Evolutionary conservation across 2,329 filamentous ascomycete species (phyloP).

Genomic region (Aspergillus unguis): DNA sequence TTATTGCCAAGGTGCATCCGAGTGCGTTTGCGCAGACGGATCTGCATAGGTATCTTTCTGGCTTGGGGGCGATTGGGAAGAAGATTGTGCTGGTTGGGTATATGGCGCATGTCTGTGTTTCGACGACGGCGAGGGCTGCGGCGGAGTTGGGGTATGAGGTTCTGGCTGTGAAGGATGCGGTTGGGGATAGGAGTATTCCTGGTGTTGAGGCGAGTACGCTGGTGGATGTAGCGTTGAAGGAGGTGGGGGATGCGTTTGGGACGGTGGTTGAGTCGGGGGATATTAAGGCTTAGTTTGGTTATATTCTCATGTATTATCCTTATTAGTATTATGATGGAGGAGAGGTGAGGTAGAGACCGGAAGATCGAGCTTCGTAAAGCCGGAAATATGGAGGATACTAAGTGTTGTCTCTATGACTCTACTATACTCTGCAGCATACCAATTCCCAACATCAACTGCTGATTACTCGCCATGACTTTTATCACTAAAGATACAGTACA

Average conservation of each 20-base stretch:
- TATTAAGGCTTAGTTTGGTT: slow-evolving; percentile 12
- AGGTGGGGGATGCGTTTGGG: slow-evolving; percentile 62
- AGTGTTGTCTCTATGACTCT: no score
- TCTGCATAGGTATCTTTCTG: slow-evolving; percentile 54
- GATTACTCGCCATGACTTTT: no score
- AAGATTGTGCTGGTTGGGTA: slow-evolving; percentile 40
- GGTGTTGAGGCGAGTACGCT: slow-evolving; percentile 54
- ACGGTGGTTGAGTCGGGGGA: slow-evolving; percentile 55
- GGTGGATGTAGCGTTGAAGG: slow-evolving; percentile 50
- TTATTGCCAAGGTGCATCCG: slow-evolving; percentile 58
- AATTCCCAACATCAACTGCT: no score
- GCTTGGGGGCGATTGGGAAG: slow-evolving; percentile 35
- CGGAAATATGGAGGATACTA: no score
- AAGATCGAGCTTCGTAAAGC: no score
- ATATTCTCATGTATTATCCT: no score
- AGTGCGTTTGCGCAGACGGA: slow-evolving; percentile 61
- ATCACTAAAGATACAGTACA: no score
- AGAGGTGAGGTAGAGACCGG: no score
- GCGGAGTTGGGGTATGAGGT: slow-evolving; percentile 63
- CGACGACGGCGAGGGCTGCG: slow-evolving; percentile 61
- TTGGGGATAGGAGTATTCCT: slow-evolving; percentile 66
- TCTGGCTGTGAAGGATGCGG: slow-evolving; percentile 57
- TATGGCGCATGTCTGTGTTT: slow-evolving; percentile 59
- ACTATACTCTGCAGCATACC: no score
- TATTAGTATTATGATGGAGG: no score